Percentiles rank a stretch among this genome's conserved stretches.
Evolutionary conservation across 345 rosid genomes (phyloP).

Genomic region (Arabis hirsuta): DNA sequence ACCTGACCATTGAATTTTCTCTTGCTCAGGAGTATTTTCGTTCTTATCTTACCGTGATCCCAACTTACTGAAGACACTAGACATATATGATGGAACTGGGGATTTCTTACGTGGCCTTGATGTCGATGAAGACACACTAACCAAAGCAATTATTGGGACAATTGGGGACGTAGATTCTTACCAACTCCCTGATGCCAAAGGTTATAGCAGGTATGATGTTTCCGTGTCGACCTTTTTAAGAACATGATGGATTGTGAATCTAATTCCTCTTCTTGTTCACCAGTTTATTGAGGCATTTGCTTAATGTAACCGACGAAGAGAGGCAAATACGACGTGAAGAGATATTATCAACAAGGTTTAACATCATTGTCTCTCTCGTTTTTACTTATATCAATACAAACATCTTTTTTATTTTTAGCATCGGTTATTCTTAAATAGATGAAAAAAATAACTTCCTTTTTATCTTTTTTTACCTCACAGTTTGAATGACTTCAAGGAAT

Average conservation of each 20-base stretch:
- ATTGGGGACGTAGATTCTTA: conserved; percentile 86
- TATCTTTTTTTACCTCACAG: conserved; percentile 44
- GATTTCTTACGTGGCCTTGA: conserved; percentile 74
- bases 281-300: conserved; percentile 65
- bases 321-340: conserved; percentile 81
- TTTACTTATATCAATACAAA: not conserved
- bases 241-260: conserved; percentile 14
- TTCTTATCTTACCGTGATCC: conserved; percentile 88
- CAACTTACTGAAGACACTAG: conserved; percentile 78
- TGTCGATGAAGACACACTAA: conserved; percentile 73
- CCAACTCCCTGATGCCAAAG: conserved; percentile 94
- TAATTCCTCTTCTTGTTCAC: not conserved
- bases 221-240: not conserved
- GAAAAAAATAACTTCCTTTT: not conserved
- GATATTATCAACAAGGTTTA: conserved; percentile 90
- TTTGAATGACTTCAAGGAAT: conserved; percentile 80
- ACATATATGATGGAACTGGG: conserved; percentile 74
- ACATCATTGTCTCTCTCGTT: not conserved
- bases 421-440: not conserved
- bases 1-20: conserved; percentile 27
- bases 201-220: conserved; percentile 65
- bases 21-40: conserved; percentile 62
- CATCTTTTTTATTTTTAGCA: not conserved
- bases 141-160: conserved; percentile 91
- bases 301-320: conserved; percentile 84